Evolutionary conservation across 805 yeast genomes (phyloP).

Genomic region (Zygosaccharomyces bailii): DNA sequence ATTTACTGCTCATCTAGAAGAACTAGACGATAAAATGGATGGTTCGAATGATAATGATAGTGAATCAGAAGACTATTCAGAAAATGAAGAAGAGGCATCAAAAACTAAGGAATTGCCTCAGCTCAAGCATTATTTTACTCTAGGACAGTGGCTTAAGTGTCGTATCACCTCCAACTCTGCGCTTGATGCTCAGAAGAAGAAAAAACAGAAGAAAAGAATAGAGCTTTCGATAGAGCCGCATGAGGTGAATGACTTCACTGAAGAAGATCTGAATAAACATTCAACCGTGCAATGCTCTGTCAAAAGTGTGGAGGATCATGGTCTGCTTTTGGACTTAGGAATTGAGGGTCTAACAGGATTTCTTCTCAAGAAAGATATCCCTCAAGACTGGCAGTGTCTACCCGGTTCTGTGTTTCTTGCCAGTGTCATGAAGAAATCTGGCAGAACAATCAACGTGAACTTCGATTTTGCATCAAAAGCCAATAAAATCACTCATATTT

Average conservation of each 20-base stretch:
- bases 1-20: conserved; percentile 55
- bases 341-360: conserved; percentile 59
- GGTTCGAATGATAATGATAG: conserved; percentile 37
- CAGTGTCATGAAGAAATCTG: conserved; percentile 47
- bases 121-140: conserved; percentile 49
- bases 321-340: conserved; percentile 74
- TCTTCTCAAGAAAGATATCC: conserved; percentile 65
- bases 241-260: conserved; percentile 59
- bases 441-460: conserved; percentile 50
- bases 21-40: conserved; percentile 48
- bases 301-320: conserved; percentile 86
- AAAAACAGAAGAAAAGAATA: conserved; percentile 54
- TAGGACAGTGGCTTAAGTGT: conserved; percentile 89
- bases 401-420: conserved; percentile 72
- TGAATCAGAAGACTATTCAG: conserved; percentile 32
- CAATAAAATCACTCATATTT: conserved; percentile 48
- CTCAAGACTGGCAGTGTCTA: conserved; percentile 38
- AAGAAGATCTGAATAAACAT: conserved; percentile 65
- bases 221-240: conserved; percentile 73
- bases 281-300: conserved; percentile 69
- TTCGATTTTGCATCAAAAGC: conserved; percentile 47
- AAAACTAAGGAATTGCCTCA: conserved; percentile 51
- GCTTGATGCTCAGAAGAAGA: conserved; percentile 38
- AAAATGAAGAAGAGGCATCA: conserved; percentile 17
- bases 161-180: conserved; percentile 56